These are phyloP conservation scores for Neonectria sp. DNA, from an alignment of 2,329 filamentous ascomycete species.

Conservation along the genomic window DNA sequence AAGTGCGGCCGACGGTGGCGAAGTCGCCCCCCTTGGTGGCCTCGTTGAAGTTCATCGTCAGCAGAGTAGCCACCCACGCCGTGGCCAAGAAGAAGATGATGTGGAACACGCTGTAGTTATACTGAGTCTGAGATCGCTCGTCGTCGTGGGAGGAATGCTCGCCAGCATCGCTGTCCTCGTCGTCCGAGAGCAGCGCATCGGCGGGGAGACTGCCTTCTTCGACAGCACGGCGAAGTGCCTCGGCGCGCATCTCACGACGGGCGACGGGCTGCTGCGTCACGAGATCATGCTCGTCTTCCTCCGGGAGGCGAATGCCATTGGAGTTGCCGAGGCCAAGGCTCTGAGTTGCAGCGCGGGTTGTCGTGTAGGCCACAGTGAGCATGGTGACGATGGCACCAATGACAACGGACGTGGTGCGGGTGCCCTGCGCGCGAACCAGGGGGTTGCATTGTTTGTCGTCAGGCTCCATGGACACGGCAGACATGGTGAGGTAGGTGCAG, in stretches of 20 bases:
- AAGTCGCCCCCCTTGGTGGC: constrained; percentile 79
- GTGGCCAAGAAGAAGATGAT: constrained; percentile 98
- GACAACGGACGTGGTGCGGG: constrained; percentile 90
- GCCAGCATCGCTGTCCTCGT: constrained; percentile 76
- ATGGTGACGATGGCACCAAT: constrained; percentile 97
- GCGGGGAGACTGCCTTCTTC: constrained; percentile 94
- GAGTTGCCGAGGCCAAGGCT: constrained; percentile 77
- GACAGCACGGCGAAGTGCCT: constrained; percentile 91
- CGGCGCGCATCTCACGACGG: constrained; percentile 92
- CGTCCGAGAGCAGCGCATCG: constrained; percentile 85
- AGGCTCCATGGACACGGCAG: constrained; percentile 98
- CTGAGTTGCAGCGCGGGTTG: constrained; percentile 94
- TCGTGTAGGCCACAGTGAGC: constrained; percentile 97
- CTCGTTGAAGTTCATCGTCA: constrained; percentile 81
- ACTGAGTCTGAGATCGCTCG: constrained; percentile 90
- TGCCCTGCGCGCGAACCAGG: constrained; percentile 86
- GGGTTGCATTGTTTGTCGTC: constrained; percentile 96
- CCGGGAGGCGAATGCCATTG: constrained; percentile 69
- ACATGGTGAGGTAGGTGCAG: constrained; percentile 99
- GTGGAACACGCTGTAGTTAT: constrained; percentile 97
- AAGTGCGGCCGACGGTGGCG: constrained; percentile 92
- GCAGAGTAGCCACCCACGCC: constrained; percentile 92
- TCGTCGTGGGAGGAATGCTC: constrained; percentile 82
- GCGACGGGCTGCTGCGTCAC: constrained; percentile 86
- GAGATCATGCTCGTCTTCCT: constrained; percentile 88